A percentile compares a stretch with the other conserved stretches of the same genome.
Conservation (phyloP, 2,329 filamentous ascomycete genomes). For the Scedosporium aurantiacum region DNA sequence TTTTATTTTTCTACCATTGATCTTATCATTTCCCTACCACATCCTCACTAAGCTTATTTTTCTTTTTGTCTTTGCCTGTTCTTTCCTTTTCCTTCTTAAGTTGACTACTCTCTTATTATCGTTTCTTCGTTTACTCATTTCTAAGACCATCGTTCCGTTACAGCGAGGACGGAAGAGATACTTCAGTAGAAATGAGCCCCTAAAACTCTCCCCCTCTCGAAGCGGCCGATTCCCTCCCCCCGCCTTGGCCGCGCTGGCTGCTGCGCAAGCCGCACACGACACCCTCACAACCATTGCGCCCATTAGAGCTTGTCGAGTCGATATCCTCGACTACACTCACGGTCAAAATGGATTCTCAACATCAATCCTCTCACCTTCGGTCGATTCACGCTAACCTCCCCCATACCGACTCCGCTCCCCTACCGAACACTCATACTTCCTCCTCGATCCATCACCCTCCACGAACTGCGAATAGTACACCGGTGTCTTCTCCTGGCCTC, state of each 20-base stretch:
- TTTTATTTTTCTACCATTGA: conserved; percentile 1
- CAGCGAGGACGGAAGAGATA: neutral
- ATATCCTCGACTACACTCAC: neutral
- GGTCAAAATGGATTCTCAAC: neutral
- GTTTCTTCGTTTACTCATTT: neutral
- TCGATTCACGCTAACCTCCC: conserved; percentile 5
- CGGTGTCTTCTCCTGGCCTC: conserved; percentile 49
- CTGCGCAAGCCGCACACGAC: conserved; percentile 3
- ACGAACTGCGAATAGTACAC: conserved; percentile 42
- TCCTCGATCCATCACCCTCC: conserved; percentile 3
- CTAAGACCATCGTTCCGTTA: neutral
- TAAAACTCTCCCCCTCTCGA: neutral
- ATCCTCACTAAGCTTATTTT: neutral
- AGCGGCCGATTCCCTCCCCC: neutral
- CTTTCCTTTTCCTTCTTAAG: conserved; percentile 1
- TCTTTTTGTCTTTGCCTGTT: neutral
- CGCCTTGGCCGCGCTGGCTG: neutral
- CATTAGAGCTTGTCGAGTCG: neutral
- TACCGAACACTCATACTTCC: neutral
- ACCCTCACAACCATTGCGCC: neutral
- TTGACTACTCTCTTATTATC: neutral
- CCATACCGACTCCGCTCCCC: neutral
- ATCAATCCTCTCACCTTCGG: neutral
- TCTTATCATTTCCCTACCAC: neutral
- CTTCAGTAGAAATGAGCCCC: neutral